Evolutionary conservation across 2,329 filamentous ascomycete genomes (phyloP), one percentile per base, ranked within the genome.

Genomic region (Aspergillus calidoustus): DNA sequence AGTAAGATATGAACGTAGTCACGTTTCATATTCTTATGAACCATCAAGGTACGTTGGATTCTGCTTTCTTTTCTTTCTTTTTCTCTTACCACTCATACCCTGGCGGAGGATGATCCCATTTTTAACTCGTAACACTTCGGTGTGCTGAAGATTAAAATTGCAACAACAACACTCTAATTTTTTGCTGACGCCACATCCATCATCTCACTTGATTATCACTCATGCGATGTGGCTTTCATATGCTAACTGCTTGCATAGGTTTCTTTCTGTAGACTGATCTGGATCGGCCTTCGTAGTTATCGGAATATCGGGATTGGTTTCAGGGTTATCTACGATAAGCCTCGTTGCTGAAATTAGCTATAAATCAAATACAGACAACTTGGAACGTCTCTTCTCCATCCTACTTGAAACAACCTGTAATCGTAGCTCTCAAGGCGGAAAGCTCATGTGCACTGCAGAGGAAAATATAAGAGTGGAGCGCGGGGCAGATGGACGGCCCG

Each of bases 131-230:
- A 76, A 74, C 57, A 72, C 74, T 74, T 64, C 54, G 71, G 68
- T 65, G 71, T 81, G 61, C 77, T 87, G 86, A 86, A 79, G 85
- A 87, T 76, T 68, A 78, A 83, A 74, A 80, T 80, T 68, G 82
- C 83, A 87, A 86, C 85, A 86, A 84, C 81, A 85, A 85, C 82
- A 88, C 85, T 89, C 86, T 89, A 88, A 88, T 89, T 89, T 89
- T 88, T 89, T 88, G 77, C 84, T 88, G 86, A 89, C 78, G 74
- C 75, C 74, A 53, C 55, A 48, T 51, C 51, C 19, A 4, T 28
- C 13, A 41, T 11, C 22, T 49, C 23, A 52, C 4, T 54, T 59
- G 25, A 43, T 51, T 55, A 56, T 51, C 49, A 59, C 49, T 57
- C 44, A 48, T 57, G 41, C 44, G 3, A 31, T 59, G 19, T 46